These are phyloP conservation scores for Leucaena leucocephala DNA, from an alignment of 306 rosid genomes.

Conservation along the genomic window DNA sequence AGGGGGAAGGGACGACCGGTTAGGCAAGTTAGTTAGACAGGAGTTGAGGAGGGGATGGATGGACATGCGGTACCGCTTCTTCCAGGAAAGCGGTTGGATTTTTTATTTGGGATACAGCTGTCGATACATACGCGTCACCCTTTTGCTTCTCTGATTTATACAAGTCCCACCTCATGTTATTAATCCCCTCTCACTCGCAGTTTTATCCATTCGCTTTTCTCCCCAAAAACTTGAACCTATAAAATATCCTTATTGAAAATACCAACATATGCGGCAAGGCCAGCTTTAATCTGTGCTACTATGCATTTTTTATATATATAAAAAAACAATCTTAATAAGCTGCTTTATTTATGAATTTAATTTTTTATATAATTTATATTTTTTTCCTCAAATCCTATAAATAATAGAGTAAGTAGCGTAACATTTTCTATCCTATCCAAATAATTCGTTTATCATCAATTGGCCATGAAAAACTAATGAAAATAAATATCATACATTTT, in stretches of 20 bases:
- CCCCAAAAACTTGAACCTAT: background rate
- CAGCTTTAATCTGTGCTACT: background rate
- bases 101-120: conserved; percentile 91
- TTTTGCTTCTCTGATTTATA: conserved; percentile 24
- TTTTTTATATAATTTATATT: too few species aligned
- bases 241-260: too few species aligned
- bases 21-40: conserved; percentile 47
- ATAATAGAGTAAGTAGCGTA: too few species aligned
- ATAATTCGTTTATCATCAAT: too few species aligned
- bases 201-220: background rate
- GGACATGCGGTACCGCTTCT: conserved; percentile 52
- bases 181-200: background rate
- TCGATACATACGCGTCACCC: conserved; percentile 73
- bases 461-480: too few species aligned
- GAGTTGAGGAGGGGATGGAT: background rate
- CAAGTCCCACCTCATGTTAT: conserved; percentile 37
- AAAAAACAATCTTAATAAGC: too few species aligned
- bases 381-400: too few species aligned
- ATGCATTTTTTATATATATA: too few species aligned
- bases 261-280: background rate
- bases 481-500: too few species aligned
- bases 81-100: conserved; percentile 53
- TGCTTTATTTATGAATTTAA: too few species aligned
- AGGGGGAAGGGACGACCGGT: conserved; percentile 56
- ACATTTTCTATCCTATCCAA: too few species aligned